Evolutionary conservation across 2,329 filamentous ascomycete species (phyloP).

Genomic region (Macrophomina pseudophaseolina): DNA sequence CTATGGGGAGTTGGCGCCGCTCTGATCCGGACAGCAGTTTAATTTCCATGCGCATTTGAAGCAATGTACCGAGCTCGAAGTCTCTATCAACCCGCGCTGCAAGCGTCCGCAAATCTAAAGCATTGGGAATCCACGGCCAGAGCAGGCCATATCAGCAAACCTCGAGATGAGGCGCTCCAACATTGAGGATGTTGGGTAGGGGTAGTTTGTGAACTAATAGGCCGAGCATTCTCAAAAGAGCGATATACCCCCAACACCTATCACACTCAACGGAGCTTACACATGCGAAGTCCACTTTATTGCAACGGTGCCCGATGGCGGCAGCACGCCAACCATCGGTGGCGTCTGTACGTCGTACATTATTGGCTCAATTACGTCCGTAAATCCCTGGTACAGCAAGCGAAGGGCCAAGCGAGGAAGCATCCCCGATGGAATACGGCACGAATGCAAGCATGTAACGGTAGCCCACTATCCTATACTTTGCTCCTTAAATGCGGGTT

Average conservation of each 20-base stretch:
- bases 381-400: slow-evolving; percentile 2
- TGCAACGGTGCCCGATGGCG: slow-evolving; percentile 7
- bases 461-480: not conserved
- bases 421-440: not conserved
- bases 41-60: too few relatives aligned
- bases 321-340: slow-evolving; percentile 12
- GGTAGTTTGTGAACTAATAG: too few relatives aligned
- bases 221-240: not conserved
- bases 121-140: too few relatives aligned
- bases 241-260: not conserved
- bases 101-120: too few relatives aligned
- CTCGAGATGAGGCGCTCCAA: too few relatives aligned
- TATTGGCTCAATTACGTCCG: slow-evolving; percentile 1
- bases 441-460: not conserved
- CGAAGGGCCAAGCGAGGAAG: not conserved
- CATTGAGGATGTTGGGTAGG: too few relatives aligned
- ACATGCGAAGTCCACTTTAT: too few relatives aligned
- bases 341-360: not conserved
- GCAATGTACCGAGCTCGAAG: too few relatives aligned
- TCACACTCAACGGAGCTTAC: not conserved
- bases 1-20: too few relatives aligned
- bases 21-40: too few relatives aligned
- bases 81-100: too few relatives aligned
- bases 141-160: too few relatives aligned
- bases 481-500: not conserved